Evolutionary conservation across 805 yeast genomes (phyloP), one percentile per base, ranked within the genome.

Genomic region (Cyberlindnera xishuangbannaensis): DNA sequence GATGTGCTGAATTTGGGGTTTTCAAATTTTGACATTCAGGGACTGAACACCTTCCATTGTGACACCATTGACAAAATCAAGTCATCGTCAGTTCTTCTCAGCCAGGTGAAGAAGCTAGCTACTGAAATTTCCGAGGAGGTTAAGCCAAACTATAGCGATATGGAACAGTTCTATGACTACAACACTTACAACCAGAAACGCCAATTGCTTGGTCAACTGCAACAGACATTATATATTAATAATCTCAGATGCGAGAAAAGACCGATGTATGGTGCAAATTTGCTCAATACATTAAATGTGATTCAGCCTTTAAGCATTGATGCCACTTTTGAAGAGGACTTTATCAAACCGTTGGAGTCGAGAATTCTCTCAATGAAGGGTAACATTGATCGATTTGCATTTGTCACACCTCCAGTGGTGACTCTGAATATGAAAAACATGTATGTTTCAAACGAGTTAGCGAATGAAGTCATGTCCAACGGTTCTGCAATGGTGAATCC

Each of bases 371-470:
- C 40, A 0, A 63, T 78, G 65, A 54, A 60, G 8, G 76, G 72
- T 21, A 51, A 64, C 0, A 70, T 90, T 38, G 85, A 83, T 27
- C 76, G 80, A 40, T 92, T 69, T 58, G 84, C 95, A 0, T 90
- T 84, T 43, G 71, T 90, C 5, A 92, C 97, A 0, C 98, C 99
- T 0, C 65, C 78, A 4, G 95, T 76, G 4, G 94, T 87, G 3
- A 70, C 85, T 1, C 64, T 83, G 32, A 90, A 87, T 52, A 67
- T 80, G 70, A 67, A 73, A 30, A 73, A 76, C 27, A 57, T 68
- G 27, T 37, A 65, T 1, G 58, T 76, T n/a, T 67, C 80, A 1
- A 41, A 56, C 5, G 62, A 66, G 7, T 30, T 50, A 12, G 15
- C 31, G 47, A 29, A 43, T n/a, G 53, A 55, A 20, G 26, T 64